phyloP scores from a whole-genome alignment of 176 grass and related monocot genomes.

The Oryza meridionalis region DNA sequence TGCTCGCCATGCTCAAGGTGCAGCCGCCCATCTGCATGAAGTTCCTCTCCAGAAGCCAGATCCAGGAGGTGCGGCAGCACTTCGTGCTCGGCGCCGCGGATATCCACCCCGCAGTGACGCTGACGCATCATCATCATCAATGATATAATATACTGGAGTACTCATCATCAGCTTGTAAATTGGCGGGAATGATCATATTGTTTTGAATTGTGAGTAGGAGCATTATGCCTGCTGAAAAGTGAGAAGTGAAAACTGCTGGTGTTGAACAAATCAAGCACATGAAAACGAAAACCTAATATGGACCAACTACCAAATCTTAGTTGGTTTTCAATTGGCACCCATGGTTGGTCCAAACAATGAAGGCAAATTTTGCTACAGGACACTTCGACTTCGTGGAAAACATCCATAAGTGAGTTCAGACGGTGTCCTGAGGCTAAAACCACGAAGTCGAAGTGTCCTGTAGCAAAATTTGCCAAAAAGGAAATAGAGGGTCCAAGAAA shows the following conservation, averaged over 20 bases:
- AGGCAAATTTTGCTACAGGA: too few species aligned
- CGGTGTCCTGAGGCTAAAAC: too few species aligned
- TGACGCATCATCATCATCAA: too few species aligned
- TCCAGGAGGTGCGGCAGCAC: neutral
- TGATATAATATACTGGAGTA: too few species aligned
- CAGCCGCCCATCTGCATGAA: slow-evolving; percentile 53
- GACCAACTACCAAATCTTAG: neutral
- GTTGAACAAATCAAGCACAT: neutral
- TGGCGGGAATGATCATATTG: neutral
- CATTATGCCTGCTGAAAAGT: neutral
- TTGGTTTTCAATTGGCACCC: neutral
- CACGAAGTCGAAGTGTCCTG: neutral
- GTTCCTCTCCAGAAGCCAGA: slow-evolving; percentile 38
- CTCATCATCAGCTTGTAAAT: slow-evolving; percentile 29
- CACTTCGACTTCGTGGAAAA: too few species aligned
- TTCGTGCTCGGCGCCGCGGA: neutral
- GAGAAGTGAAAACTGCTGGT: neutral
- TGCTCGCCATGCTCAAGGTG: slow-evolving; percentile 37
- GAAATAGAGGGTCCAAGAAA: neutral
- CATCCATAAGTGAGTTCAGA: too few species aligned
- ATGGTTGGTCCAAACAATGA: neutral
- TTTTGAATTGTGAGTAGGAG: neutral
- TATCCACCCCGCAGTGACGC: neutral
- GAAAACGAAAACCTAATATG: neutral
- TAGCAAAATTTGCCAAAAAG: neutral